phyloP scores from a whole-genome alignment of 1,284 basidiomycete genomes.

The Irpex rosettiformis region DNA sequence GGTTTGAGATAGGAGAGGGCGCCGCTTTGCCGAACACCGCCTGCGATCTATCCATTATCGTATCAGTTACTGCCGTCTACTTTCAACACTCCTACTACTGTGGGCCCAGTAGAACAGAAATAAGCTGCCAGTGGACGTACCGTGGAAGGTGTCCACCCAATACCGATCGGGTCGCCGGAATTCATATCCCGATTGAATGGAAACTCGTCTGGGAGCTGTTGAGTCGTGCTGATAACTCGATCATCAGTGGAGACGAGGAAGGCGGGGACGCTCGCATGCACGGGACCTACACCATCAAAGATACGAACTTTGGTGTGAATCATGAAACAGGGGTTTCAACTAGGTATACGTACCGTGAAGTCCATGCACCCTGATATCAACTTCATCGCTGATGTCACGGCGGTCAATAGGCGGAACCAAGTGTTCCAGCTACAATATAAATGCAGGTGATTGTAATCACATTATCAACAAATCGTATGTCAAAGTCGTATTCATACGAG shows the following conservation, averaged over 20 bases:
- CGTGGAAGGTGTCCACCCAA: conserved; percentile 23
- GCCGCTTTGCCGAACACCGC: conserved; percentile 28
- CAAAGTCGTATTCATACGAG: neutral
- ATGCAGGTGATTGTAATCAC: too few species aligned
- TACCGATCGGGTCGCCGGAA: conserved; percentile 31
- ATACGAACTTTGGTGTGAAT: neutral
- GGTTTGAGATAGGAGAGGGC: conserved; percentile 28
- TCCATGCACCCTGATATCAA: conserved; percentile 30
- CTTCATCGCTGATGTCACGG: conserved; percentile 29
- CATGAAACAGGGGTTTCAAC: neutral
- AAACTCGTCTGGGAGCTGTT: conserved; percentile 22
- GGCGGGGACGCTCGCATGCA: conserved; percentile 30
- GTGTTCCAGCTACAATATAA: conserved; percentile 30
- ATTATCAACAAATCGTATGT: too few species aligned
- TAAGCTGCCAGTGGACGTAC: neutral
- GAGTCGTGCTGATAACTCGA: neutral
- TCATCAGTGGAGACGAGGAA: conserved; percentile 22
- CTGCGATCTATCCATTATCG: conserved; percentile 34
- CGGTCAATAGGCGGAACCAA: conserved; percentile 27
- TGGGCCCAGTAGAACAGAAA: neutral
- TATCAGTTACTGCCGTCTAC: too few species aligned
- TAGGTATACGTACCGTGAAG: conserved; percentile 1
- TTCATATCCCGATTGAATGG: conserved; percentile 36
- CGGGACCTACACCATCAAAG: conserved; percentile 22
- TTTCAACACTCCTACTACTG: too few species aligned